phyloP scores from a whole-genome alignment of 805 yeast genomes.

The Yamadazyma sp. region DNA sequence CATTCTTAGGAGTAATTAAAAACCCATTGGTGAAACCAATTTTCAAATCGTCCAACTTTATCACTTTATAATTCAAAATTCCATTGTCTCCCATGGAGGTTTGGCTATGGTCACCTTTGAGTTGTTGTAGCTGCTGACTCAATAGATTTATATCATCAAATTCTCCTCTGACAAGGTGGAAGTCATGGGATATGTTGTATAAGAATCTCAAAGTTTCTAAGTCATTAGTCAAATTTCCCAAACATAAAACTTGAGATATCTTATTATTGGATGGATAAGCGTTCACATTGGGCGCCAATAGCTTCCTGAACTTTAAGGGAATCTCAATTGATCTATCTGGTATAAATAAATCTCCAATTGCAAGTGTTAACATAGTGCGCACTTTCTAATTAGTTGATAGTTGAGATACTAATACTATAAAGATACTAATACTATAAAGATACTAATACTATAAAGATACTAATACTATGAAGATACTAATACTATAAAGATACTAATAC shows the following conservation, averaged over 20 bases:
- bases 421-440: too few relatives aligned
- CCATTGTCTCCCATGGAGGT: slow-evolving; percentile 12
- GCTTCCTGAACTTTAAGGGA: slow-evolving; percentile 63
- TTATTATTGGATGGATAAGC: slow-evolving; percentile 47
- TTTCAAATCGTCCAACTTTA: slow-evolving; percentile 65
- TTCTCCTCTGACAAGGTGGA: slow-evolving; percentile 80
- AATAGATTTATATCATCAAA: slow-evolving; percentile 53
- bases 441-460: too few relatives aligned
- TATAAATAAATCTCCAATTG: slow-evolving; percentile 85
- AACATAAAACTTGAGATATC: slow-evolving; percentile 77
- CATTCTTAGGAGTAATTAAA: slow-evolving; percentile 78
- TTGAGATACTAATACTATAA: too few relatives aligned
- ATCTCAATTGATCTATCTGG: slow-evolving; percentile 78
- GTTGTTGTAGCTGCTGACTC: slow-evolving; percentile 22
- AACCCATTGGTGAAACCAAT: slow-evolving; percentile 87
- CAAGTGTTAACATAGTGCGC: slow-evolving; percentile 45
- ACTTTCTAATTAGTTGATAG: neutral
- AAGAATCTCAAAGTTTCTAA: slow-evolving; percentile 61
- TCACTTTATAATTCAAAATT: slow-evolving; percentile 62
- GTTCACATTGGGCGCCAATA: slow-evolving; percentile 64
- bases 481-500: too few relatives aligned
- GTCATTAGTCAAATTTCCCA: slow-evolving; percentile 80
- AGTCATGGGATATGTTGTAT: slow-evolving; percentile 64
- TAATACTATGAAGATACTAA: too few relatives aligned
- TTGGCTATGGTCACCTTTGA: slow-evolving; percentile 14